phyloP scores from a whole-genome alignment of 1,284 basidiomycete species.

The Flammula alnicola region DNA sequence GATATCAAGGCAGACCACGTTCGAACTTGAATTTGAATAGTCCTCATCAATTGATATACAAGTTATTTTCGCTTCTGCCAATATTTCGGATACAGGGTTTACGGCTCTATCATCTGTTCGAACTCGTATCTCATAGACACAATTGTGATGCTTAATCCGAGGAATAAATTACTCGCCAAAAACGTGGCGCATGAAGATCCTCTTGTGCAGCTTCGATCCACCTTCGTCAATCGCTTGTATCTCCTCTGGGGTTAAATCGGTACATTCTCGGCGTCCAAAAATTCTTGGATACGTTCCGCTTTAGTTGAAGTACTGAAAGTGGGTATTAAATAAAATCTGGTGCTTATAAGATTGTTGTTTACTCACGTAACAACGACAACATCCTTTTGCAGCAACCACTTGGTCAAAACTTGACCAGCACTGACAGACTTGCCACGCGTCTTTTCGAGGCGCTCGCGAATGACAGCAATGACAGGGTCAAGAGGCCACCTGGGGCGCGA shows the following conservation, averaged over 20 bases:
- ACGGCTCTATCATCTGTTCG: too few relatives aligned
- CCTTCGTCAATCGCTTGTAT: slow-evolving; percentile 63
- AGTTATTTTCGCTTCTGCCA: too few relatives aligned
- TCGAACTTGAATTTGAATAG: too few relatives aligned
- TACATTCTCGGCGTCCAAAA: slow-evolving; percentile 57
- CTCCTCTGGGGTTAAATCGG: slow-evolving; percentile 65
- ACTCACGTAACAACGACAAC: slow-evolving; percentile 74
- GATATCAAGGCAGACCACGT: too few relatives aligned
- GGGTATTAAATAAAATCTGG: neutral
- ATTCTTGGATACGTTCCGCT: slow-evolving; percentile 67
- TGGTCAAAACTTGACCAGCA: slow-evolving; percentile 56
- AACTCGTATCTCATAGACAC: too few relatives aligned
- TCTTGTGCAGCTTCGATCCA: slow-evolving; percentile 66
- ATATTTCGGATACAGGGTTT: too few relatives aligned
- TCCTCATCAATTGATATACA: too few relatives aligned
- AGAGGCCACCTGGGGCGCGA: slow-evolving; percentile 50
- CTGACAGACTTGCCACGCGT: slow-evolving; percentile 52
- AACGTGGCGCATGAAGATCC: slow-evolving; percentile 48
- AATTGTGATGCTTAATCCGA: too few relatives aligned
- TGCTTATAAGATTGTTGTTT: neutral
- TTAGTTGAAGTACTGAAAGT: slow-evolving; percentile 70
- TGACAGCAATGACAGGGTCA: slow-evolving; percentile 45
- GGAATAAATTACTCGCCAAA: slow-evolving; percentile 28
- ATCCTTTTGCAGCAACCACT: slow-evolving; percentile 64
- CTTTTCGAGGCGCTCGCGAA: slow-evolving; percentile 52